Evolutionary conservation across 1,284 basidiomycete species (phyloP).

Genomic region (Rhodofomes roseus): DNA sequence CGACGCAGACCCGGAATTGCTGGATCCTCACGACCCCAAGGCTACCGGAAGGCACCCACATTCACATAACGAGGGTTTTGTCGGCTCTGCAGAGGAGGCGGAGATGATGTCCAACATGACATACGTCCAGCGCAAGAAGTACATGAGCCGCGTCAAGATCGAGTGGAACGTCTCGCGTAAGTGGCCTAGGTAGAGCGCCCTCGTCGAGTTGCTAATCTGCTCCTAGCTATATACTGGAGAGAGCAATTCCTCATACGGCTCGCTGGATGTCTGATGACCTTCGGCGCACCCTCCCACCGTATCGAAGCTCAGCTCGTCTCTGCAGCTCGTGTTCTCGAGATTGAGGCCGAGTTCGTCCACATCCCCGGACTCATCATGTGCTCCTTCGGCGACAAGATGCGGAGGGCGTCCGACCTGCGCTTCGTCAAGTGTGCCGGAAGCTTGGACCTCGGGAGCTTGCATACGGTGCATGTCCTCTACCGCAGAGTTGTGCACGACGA

Average conservation of each 20-base stretch:
- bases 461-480: conserved; percentile 75
- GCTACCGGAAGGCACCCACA: conserved; percentile 28
- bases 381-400: conserved; percentile 77
- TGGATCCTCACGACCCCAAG: conserved; percentile 32
- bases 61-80: conserved; percentile 35
- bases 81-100: background rate
- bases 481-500: conserved; percentile 82
- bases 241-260: conserved; percentile 64
- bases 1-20: conserved; percentile 14
- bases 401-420: conserved; percentile 76
- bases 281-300: conserved; percentile 70
- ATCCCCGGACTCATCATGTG: conserved; percentile 80
- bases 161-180: conserved; percentile 69
- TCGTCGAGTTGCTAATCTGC: conserved; percentile 16
- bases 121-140: conserved; percentile 61
- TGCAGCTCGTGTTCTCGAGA: conserved; percentile 77
- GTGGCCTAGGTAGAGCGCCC: conserved; percentile 15
- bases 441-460: conserved; percentile 72
- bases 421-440: conserved; percentile 76
- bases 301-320: conserved; percentile 68
- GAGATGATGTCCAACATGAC: conserved; percentile 38
- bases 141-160: conserved; percentile 56
- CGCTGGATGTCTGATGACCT: conserved; percentile 62
- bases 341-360: conserved; percentile 80
- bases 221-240: conserved; percentile 47